Evolutionary conservation across 2,329 filamentous ascomycete species (phyloP), one percentile per base, ranked within the genome.

Genomic region (Pseudogymnoascus sp.): DNA sequence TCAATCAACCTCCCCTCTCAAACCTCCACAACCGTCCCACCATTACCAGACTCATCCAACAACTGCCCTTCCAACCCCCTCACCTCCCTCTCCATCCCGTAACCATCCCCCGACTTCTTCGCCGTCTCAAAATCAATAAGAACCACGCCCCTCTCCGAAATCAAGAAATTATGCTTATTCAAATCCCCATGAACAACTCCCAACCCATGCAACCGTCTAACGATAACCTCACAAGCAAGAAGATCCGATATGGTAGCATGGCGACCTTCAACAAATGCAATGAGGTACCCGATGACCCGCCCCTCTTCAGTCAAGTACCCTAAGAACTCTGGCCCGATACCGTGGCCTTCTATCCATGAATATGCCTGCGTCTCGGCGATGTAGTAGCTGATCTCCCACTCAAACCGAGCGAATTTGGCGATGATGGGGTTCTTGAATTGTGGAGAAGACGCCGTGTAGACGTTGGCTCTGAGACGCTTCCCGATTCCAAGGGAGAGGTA

Each of bases 121-220:
- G 65, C 69, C 23, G 38, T 66, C 62, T 74, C 74, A 65, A 77
- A 77, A 64, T 76, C 74, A 25, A 78, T 67, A 4, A 78, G 63
- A 7, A 66, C 63, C 2, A 63, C 71, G 5, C 65, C 61, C 6
- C 64, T 67, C 12, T 72, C 64, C 1, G 36, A 65, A 4, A 78
- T 62, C 11, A 78, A 70, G 62, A 78, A 75, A 63, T 76, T 76
- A 63, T 75, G 66, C 63, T 70, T 73, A 64, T 77, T 76, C 60
- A 76, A 66, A 67, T 78, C 74, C 2, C 73, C 73, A 65, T 77
- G 74, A 63, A 69, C 66, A 37, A 78, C 72, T 0, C 72, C 71
- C n/a, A 77, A 64, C 1, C 36, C 10, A 66, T 78, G 76, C 62
- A 78, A 66, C 61, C 66, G 66, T n/a, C 14, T 12, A 16, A 78